Evolutionary conservation across 495 filamentous ascomycete genomes (phyloP).

Genomic region (Aspergillus nanangensis): DNA sequence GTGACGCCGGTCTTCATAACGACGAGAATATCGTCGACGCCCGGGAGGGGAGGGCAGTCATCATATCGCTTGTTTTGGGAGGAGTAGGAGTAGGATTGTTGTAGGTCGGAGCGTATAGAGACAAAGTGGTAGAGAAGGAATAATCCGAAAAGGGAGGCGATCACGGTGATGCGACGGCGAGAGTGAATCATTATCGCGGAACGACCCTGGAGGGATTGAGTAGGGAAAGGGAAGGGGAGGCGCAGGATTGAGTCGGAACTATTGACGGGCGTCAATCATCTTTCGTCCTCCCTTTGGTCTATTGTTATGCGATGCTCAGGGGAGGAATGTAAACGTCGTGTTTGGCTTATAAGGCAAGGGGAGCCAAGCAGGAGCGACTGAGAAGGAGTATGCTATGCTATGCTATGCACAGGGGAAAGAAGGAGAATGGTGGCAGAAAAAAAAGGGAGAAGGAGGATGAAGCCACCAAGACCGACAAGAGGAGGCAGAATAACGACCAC

Average conservation of each 20-base stretch:
- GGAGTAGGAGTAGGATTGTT: no score
- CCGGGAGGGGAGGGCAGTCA: slow-evolving; percentile 35
- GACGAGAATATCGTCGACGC: slow-evolving; percentile 41
- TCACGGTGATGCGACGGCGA: slow-evolving; percentile 23
- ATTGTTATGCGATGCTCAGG: no score
- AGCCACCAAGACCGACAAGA: no score
- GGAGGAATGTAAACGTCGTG: no score
- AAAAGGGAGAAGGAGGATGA: slow-evolving; percentile 6
- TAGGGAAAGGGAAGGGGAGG: not conserved
- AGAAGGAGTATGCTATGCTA: no score
- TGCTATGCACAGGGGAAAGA: no score
- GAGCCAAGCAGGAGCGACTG: not conserved
- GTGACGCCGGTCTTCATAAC: slow-evolving; percentile 46
- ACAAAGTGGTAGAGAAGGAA: slow-evolving; percentile 32
- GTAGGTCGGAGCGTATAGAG: slow-evolving; percentile 18
- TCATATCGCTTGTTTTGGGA: slow-evolving; percentile 10
- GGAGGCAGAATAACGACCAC: not conserved
- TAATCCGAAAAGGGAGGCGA: slow-evolving; percentile 23
- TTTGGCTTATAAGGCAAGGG: no score
- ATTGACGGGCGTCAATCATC: slow-evolving; percentile 1
- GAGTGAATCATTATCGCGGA: slow-evolving; percentile 24
- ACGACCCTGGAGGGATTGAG: not conserved
- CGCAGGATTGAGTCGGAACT: not conserved
- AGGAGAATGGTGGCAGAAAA: slow-evolving; percentile 2
- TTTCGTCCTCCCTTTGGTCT: no score